Evolutionary conservation across 352 stramenopile genomes (phyloP).

Genomic region (Globisporangium heterothallicum): DNA sequence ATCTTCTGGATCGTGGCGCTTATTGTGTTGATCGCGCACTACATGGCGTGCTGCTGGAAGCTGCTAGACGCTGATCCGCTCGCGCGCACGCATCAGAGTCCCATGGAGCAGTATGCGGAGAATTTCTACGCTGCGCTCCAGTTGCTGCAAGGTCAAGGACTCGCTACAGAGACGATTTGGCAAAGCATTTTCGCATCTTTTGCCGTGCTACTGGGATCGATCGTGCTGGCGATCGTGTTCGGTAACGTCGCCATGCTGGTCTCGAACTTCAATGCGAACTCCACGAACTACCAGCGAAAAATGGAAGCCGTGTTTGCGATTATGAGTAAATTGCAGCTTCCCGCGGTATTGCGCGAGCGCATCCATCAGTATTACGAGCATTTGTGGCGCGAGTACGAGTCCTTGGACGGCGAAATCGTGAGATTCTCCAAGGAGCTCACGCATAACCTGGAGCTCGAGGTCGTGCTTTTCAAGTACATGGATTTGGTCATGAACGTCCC

Average conservation of each 20-base stretch:
- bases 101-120: constrained; percentile 19
- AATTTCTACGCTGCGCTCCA: constrained; percentile 46
- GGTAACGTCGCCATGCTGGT: constrained; percentile 57
- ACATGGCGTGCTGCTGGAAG: constrained; percentile 50
- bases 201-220: constrained; percentile 37
- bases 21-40: constrained; percentile 40
- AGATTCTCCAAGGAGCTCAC: constrained; percentile 49
- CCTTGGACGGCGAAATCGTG: constrained; percentile 42
- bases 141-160: constrained; percentile 50
- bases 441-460: constrained; percentile 57
- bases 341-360: constrained; percentile 35
- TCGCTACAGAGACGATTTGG: constrained; percentile 15
- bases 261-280: constrained; percentile 49
- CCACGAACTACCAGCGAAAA: constrained; percentile 54
- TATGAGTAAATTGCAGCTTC: constrained; percentile 53
- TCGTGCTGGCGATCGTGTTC: constrained; percentile 59
- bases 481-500: constrained; percentile 39
- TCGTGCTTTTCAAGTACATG: constrained; percentile 72
- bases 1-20: constrained; percentile 29
- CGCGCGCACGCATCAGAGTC: constrained; percentile 2
- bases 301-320: constrained; percentile 55
- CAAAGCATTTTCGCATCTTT: constrained; percentile 43
- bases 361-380: constrained; percentile 74
- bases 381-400: constrained; percentile 62
- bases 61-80: constrained; percentile 11